phyloP scores from a whole-genome alignment of 169 alveolate genomes.

The Cryptosporidium andersoni region DNA sequence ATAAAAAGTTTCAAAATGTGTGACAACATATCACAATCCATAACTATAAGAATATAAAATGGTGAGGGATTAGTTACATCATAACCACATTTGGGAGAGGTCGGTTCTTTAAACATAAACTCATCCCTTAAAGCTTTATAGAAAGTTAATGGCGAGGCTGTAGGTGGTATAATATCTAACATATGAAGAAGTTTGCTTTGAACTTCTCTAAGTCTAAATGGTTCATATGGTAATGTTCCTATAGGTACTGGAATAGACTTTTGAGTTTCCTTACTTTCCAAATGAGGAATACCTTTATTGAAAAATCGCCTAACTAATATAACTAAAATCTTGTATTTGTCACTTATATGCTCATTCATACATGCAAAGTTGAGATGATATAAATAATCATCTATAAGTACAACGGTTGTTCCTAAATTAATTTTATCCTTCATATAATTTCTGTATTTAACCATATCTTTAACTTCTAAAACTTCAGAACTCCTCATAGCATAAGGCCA shows the following conservation, averaged over 20 bases:
- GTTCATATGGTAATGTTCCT: constrained; percentile 45
- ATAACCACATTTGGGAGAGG: constrained; percentile 68
- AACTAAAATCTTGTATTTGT: constrained; percentile 40
- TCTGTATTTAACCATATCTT: constrained; percentile 66
- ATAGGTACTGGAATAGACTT: constrained; percentile 67
- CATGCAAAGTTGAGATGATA: constrained; percentile 60
- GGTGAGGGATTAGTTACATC: constrained; percentile 54
- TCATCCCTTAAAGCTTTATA: constrained; percentile 50
- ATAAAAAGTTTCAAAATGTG: constrained; percentile 34
- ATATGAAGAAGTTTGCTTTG: constrained; percentile 9
- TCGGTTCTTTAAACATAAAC: constrained; percentile 34
- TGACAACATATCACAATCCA: constrained; percentile 52
- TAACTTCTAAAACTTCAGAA: constrained; percentile 25
- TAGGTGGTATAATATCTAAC: constrained; percentile 17
- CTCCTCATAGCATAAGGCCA: constrained; percentile 53
- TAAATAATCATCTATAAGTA: constrained; percentile 56
- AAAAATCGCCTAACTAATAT: constrained; percentile 14
- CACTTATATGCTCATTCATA: constrained; percentile 54
- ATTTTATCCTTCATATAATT: constrained; percentile 6
- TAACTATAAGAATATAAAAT: constrained; percentile 20
- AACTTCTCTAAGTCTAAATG: constrained; percentile 61
- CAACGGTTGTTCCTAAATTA: constrained; percentile 35
- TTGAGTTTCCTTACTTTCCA: constrained; percentile 10
- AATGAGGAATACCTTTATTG: constrained; percentile 1
- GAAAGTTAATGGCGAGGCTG: constrained; percentile 36